Percentiles rank a stretch among this genome's conserved stretches.
These are phyloP conservation scores for Russula ochroleuca DNA, from an alignment of 768 basidiomycete genomes.

Conservation along the genomic window DNA sequence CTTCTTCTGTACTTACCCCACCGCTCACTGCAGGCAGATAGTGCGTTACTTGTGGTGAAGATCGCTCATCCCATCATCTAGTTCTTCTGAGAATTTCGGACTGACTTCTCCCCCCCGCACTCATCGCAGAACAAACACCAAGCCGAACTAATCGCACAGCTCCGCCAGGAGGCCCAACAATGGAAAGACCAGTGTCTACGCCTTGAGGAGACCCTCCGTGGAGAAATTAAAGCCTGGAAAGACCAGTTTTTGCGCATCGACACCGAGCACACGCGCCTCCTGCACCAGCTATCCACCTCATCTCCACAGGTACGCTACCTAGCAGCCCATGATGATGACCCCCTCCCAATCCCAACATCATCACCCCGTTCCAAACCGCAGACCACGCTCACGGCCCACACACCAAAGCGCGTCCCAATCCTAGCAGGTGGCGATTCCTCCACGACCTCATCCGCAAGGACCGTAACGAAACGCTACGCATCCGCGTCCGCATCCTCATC, in stretches of 20 bases:
- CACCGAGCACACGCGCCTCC: constrained; percentile 56
- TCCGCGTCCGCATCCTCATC: constrained; percentile 27
- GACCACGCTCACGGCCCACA: constrained; percentile 29
- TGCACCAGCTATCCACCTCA: constrained; percentile 43
- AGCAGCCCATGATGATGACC: not conserved
- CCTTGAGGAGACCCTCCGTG: constrained; percentile 44
- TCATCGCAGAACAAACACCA: constrained; percentile 57
- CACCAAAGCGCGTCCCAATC: constrained; percentile 23
- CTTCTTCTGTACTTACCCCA: not conserved
- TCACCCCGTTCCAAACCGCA: constrained; percentile 1
- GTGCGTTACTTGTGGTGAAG: constrained; percentile 8
- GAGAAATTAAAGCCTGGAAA: constrained; percentile 66
- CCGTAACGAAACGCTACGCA: constrained; percentile 24
- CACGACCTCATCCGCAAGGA: constrained; percentile 26
- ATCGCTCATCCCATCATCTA: not conserved
- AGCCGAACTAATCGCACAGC: constrained; percentile 53
- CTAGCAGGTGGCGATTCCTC: constrained; percentile 25
- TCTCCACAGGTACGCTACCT: constrained; percentile 14
- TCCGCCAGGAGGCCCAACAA: constrained; percentile 60
- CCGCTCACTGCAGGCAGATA: constrained; percentile 12
- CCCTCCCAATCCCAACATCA: not conserved
- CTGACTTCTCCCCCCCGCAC: not conserved
- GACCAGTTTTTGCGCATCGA: constrained; percentile 75
- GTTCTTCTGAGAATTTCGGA: not conserved
- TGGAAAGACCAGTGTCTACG: constrained; percentile 66